Evolutionary conservation across 1,284 basidiomycete genomes (phyloP), one percentile per base, ranked within the genome.

Genomic region (Hypsizygus ulmarius): DNA sequence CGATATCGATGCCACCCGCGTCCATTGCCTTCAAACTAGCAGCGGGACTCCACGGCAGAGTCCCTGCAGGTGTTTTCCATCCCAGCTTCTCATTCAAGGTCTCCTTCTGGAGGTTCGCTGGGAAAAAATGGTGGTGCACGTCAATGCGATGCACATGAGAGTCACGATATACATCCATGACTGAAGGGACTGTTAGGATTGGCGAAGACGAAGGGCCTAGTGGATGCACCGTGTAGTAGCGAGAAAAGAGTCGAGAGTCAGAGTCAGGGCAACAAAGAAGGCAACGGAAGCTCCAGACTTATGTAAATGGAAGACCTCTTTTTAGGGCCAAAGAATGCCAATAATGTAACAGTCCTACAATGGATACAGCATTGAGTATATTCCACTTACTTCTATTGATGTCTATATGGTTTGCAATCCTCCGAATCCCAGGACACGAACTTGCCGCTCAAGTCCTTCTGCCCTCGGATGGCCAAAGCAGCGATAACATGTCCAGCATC

Each of bases 401-500:
- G 21, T 58, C 71, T 70, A 63, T 79, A 86, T 12, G 73, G 68
- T 59, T 69, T 72, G 63, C 84, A 86, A 51, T 78, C 76, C 25
- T 80, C 79, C 9, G 75, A 72, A 56, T 87, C 75, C 84, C 87
- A 89, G 57, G 71, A 81, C 39, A 93, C 70, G 62, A 92, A 95
- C 53, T 79, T 69, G 12, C 93, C 93, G 42, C 78, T 87, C 43
- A 90, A 61, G 3, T 66, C 61, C 54, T 75, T 71, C 5, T 79
- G 71, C 3, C 84, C 86, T 21, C 64, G 63, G 28, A 90, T 57
- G 2, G 83, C 73, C 27, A 91, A 69, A 14, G 78, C 73, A 7
- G 87, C 88, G 51, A 93, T 81, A 34, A 91, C 88, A 62, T 87
- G 78, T 0, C 85, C 92, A 38, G 81, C 75, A 40, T 83, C 81